phyloP scores from a whole-genome alignment of 495 filamentous ascomycete genomes.

The Aspergillus carlsbadensis region DNA sequence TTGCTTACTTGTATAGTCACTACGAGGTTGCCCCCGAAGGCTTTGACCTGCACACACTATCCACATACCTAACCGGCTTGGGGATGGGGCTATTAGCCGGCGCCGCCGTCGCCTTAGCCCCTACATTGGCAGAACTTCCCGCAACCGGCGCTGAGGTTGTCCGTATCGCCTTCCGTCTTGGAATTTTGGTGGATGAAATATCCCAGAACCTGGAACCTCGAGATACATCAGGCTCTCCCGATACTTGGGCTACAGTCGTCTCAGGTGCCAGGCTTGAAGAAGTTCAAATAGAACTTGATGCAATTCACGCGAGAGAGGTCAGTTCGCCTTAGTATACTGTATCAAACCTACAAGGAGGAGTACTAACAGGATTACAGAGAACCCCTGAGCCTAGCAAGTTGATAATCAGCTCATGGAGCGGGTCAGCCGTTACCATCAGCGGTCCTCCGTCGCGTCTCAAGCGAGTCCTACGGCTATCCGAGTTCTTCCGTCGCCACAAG shows the following conservation, averaged over 20 bases:
- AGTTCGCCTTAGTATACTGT: background rate
- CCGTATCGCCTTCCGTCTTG: slow-evolving; percentile 34
- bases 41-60: background rate
- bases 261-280: slow-evolving; percentile 21
- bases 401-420: slow-evolving; percentile 32
- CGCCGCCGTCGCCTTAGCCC: slow-evolving; percentile 29
- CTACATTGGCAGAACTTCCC: slow-evolving; percentile 25
- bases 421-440: slow-evolving; percentile 31
- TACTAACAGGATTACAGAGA: background rate
- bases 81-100: slow-evolving; percentile 35
- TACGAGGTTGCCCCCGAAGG: slow-evolving; percentile 2
- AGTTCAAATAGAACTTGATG: slow-evolving; percentile 34
- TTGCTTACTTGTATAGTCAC: slow-evolving; percentile 5
- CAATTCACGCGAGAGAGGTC: slow-evolving; percentile 19
- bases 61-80: slow-evolving; percentile 22
- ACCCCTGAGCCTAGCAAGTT: slow-evolving; percentile 24
- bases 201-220: slow-evolving; percentile 24
- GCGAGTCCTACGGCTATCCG: slow-evolving; percentile 22
- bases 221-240: background rate
- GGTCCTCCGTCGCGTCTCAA: slow-evolving; percentile 40
- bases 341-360: background rate
- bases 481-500: slow-evolving; percentile 25
- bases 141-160: slow-evolving; percentile 27
- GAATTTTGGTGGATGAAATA: slow-evolving; percentile 27
- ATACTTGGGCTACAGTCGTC: slow-evolving; percentile 40